These are phyloP conservation scores for Komagataella mondaviorum DNA, from an alignment of 805 yeast genomes.

Conservation along the genomic window DNA sequence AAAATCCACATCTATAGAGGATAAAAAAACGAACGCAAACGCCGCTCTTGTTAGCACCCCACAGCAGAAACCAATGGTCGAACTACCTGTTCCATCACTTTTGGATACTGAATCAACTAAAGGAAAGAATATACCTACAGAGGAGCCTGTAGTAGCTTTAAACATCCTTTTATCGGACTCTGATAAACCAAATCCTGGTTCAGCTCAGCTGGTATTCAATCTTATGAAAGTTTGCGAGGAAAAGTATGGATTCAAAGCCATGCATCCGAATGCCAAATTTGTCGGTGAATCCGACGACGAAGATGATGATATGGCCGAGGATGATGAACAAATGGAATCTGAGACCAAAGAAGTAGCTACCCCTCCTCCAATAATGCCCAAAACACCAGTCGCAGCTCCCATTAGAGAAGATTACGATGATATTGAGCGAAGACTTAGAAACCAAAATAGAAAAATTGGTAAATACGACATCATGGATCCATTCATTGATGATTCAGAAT, in stretches of 20 bases:
- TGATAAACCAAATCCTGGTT: slow-evolving; percentile 37
- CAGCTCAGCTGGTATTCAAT: slow-evolving; percentile 54
- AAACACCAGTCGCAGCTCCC: background rate
- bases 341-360: slow-evolving; percentile 3
- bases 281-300: slow-evolving; percentile 37
- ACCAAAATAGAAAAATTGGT: slow-evolving; percentile 65
- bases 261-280: slow-evolving; percentile 54
- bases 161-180: slow-evolving; percentile 37
- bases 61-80: background rate
- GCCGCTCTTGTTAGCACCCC: background rate
- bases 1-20: background rate
- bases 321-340: slow-evolving; percentile 28
- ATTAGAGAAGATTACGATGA: slow-evolving; percentile 19
- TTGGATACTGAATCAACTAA: background rate
- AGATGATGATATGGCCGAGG: slow-evolving; percentile 23
- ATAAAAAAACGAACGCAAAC: background rate
- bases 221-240: slow-evolving; percentile 67
- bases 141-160: slow-evolving; percentile 36
- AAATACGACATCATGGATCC: slow-evolving; percentile 91
- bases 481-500: slow-evolving; percentile 89
- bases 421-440: slow-evolving; percentile 25
- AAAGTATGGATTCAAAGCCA: slow-evolving; percentile 65
- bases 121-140: background rate
- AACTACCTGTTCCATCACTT: background rate
- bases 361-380: slow-evolving; percentile 1